Evolutionary conservation across 1,284 basidiomycete species (phyloP).

Genomic region (Cryptococcus hybrid): DNA sequence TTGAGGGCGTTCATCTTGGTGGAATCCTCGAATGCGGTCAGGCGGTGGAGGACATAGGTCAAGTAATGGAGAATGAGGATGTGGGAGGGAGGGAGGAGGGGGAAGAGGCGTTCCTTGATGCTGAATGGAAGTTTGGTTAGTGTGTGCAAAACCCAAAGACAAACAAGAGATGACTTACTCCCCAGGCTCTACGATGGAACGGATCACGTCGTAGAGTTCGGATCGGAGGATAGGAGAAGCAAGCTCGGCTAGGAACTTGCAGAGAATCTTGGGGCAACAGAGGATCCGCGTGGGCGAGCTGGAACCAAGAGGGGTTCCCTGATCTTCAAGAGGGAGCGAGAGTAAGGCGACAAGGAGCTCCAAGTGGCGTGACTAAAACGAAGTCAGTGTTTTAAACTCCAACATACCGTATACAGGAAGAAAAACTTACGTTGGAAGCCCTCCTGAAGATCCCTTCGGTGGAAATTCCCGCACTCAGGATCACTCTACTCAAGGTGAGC

Average conservation of each 20-base stretch:
- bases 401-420: too few relatives aligned
- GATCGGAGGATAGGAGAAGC: slow-evolving; percentile 18
- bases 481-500: slow-evolving; percentile 20
- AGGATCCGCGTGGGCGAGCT: slow-evolving; percentile 31
- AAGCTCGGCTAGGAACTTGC: slow-evolving; percentile 17
- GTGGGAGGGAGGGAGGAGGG: background rate
- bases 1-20: slow-evolving; percentile 33
- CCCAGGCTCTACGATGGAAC: slow-evolving; percentile 5
- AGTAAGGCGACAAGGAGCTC: too few relatives aligned
- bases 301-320: slow-evolving; percentile 26
- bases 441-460: slow-evolving; percentile 42
- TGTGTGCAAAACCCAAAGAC: too few relatives aligned
- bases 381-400: too few relatives aligned
- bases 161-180: slow-evolving; percentile 11
- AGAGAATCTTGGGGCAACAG: slow-evolving; percentile 33
- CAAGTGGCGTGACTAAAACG: too few relatives aligned
- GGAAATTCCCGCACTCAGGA: slow-evolving; percentile 23
- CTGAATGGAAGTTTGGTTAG: too few relatives aligned
- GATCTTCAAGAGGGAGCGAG: background rate
- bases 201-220: slow-evolving; percentile 19
- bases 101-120: background rate
- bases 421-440: slow-evolving; percentile 27
- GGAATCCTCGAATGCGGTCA: slow-evolving; percentile 16
- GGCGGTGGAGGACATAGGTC: slow-evolving; percentile 20
- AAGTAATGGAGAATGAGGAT: slow-evolving; percentile 9